phyloP scores from a whole-genome alignment of 805 yeast genomes.

The Lachancea sp. region DNA sequence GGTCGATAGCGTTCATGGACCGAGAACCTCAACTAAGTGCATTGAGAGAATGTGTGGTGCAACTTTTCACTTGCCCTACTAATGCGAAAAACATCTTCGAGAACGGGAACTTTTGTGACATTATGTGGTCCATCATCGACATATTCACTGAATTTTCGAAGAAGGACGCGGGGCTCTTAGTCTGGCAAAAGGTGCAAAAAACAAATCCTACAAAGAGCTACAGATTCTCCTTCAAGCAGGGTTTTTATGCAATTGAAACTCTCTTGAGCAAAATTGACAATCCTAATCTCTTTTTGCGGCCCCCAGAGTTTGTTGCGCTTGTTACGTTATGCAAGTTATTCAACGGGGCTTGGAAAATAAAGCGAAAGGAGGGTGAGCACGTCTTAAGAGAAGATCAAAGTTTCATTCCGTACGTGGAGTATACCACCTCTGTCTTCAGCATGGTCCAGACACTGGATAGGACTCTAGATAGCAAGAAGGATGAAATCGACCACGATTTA shows the following conservation, averaged over 20 bases:
- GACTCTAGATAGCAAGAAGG: constrained; percentile 16
- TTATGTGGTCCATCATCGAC: constrained; percentile 42
- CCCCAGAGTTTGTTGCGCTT: constrained; percentile 37
- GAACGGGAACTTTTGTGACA: constrained; percentile 35
- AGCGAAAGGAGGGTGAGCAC: constrained; percentile 61
- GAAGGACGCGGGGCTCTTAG: constrained; percentile 31
- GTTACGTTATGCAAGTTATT: constrained; percentile 45
- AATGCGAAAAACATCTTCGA: constrained; percentile 50
- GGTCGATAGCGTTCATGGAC: constrained; percentile 53
- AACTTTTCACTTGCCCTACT: constrained; percentile 84
- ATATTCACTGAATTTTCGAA: constrained; percentile 40
- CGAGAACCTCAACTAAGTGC: constrained; percentile 84
- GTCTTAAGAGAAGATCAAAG: constrained; percentile 51
- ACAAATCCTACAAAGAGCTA: constrained; percentile 32
- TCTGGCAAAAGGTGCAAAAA: constrained; percentile 32
- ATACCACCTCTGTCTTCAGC: constrained; percentile 39
- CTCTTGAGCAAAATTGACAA: constrained; percentile 31
- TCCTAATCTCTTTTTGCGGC: constrained; percentile 29
- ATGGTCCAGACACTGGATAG: constrained; percentile 37
- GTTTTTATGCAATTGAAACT: constrained; percentile 32
- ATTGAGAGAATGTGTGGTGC: constrained; percentile 69
- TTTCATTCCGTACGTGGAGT: constrained; percentile 45
- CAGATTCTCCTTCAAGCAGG: constrained; percentile 31
- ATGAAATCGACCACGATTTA: constrained; percentile 11
- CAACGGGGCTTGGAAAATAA: constrained; percentile 52